Evolutionary conservation across 228 moss, liverwort and hornwort species (phyloP).

Genomic region (Sphagnum fallax): DNA sequence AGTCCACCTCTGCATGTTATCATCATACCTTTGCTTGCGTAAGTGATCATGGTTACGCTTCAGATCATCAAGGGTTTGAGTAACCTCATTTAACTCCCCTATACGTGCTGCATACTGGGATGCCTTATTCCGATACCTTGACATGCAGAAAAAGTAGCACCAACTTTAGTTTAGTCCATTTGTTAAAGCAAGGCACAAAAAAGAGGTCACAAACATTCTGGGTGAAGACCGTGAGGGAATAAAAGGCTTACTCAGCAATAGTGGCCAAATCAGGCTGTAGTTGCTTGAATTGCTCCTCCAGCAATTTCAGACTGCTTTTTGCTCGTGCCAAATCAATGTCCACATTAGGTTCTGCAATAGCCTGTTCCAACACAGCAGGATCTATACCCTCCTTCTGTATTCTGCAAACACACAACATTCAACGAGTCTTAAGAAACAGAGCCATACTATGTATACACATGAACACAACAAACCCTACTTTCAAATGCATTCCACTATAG

Average conservation of each 20-base stretch:
- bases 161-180: not conserved
- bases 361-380: conserved; percentile 42
- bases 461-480: not conserved
- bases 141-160: not conserved
- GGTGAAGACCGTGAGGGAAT: no score
- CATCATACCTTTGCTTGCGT: conserved; percentile 70
- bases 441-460: not conserved
- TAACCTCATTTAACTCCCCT: conserved; percentile 63
- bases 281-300: conserved; percentile 72
- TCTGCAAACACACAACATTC: conserved; percentile 25
- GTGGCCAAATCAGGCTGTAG: conserved; percentile 87
- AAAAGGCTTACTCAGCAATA: conserved; percentile 66
- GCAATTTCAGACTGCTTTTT: conserved; percentile 56
- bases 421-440: not conserved
- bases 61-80: conserved; percentile 59
- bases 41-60: conserved; percentile 71
- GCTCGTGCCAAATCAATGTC: conserved; percentile 54
- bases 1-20: no score
- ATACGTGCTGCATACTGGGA: conserved; percentile 80
- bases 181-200: not conserved
- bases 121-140: conserved; percentile 75
- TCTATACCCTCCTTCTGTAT: conserved; percentile 74
- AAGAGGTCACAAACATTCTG: not conserved
- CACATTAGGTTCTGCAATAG: conserved; percentile 48
- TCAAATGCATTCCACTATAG: no score